Percentiles rank a stretch among this genome's conserved stretches.
Evolutionary conservation across 805 yeast genomes (phyloP).

Genomic region (Dipodascopsis uninucleata): DNA sequence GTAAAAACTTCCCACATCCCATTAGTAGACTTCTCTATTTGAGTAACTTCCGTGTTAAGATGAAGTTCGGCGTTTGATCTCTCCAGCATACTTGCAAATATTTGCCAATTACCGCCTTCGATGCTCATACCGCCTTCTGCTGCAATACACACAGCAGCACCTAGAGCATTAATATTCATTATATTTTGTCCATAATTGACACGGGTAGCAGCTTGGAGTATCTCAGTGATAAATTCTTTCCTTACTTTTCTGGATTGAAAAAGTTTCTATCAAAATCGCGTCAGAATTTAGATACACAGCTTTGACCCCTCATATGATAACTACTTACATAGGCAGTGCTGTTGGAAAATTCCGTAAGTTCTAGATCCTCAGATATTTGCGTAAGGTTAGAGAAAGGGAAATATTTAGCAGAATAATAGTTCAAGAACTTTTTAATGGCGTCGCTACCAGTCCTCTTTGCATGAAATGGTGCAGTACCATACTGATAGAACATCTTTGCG

Average conservation of each 20-base stretch:
- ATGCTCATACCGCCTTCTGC: conserved; percentile 40
- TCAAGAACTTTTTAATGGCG: conserved; percentile 35
- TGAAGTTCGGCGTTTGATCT: conserved; percentile 36
- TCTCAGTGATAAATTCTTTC: conserved; percentile 32
- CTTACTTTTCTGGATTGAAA: conserved; percentile 32
- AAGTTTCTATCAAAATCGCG: conserved; percentile 15
- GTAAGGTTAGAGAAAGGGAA: conserved; percentile 42
- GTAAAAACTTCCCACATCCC: conserved; percentile 21
- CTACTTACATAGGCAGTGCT: conserved; percentile 29
- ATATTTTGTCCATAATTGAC: conserved; percentile 45
- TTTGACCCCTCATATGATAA: not conserved
- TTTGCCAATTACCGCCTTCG: conserved; percentile 46
- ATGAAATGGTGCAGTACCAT: conserved; percentile 35
- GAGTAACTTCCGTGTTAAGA: conserved; percentile 36
- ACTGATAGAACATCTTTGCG: conserved; percentile 33
- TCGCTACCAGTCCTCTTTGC: conserved; percentile 22
- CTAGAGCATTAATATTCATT: conserved; percentile 45
- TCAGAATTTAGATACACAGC: not conserved
- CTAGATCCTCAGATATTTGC: conserved; percentile 28
- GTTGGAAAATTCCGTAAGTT: conserved; percentile 32
- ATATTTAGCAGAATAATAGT: conserved; percentile 31
- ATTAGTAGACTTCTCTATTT: conserved; percentile 19
- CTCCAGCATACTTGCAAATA: conserved; percentile 43
- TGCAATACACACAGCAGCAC: conserved; percentile 41
- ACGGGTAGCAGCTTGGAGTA: conserved; percentile 44